Evolutionary conservation across 805 yeast species (phyloP), one percentile per base, ranked within the genome.

Genomic region (Metschnikowia gruessii): DNA sequence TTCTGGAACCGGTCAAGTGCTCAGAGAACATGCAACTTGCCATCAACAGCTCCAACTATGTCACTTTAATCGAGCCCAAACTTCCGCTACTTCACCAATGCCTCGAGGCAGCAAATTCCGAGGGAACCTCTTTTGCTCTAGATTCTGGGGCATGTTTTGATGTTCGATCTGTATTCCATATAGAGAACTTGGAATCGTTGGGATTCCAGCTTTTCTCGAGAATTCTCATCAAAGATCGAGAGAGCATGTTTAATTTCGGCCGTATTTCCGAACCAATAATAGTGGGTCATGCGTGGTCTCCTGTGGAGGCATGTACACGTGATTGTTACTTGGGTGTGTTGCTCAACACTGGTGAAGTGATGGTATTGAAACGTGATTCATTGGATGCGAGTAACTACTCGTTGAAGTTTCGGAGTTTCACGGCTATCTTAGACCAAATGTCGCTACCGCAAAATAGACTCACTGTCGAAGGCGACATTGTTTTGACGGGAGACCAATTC

Each of bases 41-140:
- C 6, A 58, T 72, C 29, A 71, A 70, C 50, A 59, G 57, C 34
- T 64, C 66, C 6, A 58, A 51, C 18, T 68, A 66, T 18, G 40
- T 72, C 28, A 61, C 68, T 1, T 48, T 69, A 8, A 51, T 72
- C 5, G 76, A 70, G 28, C 75, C 76, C 18, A 63, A 63, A 45
- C 60, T 67, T 4, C 76, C 76, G 2, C 51, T 59, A 16, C 54
- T 64, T 16, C 64, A 62, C 32, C 63, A 59, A 33, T 50, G 63
- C n/a, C 50, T 68, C 17, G 46, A 32, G n/a, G 5, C 34, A 2
- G 13, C 42, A 7, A n/a, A 19, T 9, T 15, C 26, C 12, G 43
- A 18, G 19, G 28, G 17, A 18, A 28, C 30, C 2, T 22, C 35
- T 4, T 43, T 53, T 4, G 42, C 53, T 3, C 52, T 57, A 13